These are phyloP conservation scores for Fusarium sororula DNA, from an alignment of 2,329 filamentous ascomycete genomes.

Conservation along the genomic window DNA sequence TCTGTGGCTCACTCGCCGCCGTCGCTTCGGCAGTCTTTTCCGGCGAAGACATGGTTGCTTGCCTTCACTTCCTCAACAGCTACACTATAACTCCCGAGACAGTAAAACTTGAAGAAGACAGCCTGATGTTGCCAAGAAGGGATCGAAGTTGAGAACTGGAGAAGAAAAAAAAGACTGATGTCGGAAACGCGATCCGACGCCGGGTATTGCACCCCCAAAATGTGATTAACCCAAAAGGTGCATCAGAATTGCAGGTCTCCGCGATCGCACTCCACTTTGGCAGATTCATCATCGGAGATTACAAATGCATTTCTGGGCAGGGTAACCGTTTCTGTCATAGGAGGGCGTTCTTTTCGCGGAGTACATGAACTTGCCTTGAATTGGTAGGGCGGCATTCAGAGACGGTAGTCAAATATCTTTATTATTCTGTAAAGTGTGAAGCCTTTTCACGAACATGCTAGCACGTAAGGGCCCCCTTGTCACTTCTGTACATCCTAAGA, in stretches of 20 bases:
- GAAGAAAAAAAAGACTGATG: neutral
- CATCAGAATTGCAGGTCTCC: neutral
- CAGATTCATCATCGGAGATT: neutral
- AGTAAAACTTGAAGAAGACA: fast-evolving
- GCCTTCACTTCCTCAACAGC: neutral
- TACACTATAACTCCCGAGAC: fast-evolving
- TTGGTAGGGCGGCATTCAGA: no score
- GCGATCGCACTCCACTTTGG: slow-evolving; percentile 2
- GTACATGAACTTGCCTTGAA: neutral
- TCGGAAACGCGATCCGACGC: slow-evolving; percentile 1
- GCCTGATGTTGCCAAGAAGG: fast-evolving
- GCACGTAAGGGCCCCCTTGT: no score
- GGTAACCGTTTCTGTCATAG: neutral
- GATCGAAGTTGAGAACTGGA: neutral
- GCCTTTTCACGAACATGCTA: neutral
- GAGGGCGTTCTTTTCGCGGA: neutral
- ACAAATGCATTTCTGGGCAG: neutral
- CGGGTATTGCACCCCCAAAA: slow-evolving; percentile 5
- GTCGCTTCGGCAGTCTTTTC: neutral
- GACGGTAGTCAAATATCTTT: neutral
- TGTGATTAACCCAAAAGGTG: slow-evolving; percentile 1
- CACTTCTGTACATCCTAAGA: no score
- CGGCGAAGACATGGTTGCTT: neutral
- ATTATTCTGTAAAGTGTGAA: neutral
- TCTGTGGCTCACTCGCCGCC: neutral